Evolutionary conservation across 1,284 basidiomycete genomes (phyloP).

Genomic region (Porodaedalea pini): DNA sequence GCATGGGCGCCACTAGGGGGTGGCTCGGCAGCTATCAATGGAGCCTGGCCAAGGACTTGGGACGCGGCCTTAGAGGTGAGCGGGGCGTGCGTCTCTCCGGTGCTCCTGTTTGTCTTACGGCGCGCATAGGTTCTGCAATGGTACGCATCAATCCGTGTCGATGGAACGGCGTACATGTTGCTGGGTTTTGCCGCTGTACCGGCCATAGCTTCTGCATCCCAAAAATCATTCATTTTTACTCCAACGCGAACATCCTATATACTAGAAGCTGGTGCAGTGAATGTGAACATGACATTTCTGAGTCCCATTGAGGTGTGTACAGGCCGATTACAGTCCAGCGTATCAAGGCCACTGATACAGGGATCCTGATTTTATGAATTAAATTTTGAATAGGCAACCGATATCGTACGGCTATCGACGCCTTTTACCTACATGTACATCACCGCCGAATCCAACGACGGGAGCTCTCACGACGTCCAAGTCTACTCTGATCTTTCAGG

Average conservation of each 20-base stretch:
- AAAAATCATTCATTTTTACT: not conserved
- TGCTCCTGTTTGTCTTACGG: not conserved
- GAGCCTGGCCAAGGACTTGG: slow-evolving; percentile 26
- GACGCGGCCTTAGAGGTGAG: not conserved
- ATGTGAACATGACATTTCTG: slow-evolving; percentile 12
- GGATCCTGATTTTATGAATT: not conserved
- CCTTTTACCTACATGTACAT: slow-evolving; percentile 26
- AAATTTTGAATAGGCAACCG: not conserved
- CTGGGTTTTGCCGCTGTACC: not conserved
- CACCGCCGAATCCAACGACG: slow-evolving; percentile 34
- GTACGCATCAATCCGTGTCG: slow-evolving; percentile 38
- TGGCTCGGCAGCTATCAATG: slow-evolving; percentile 41
- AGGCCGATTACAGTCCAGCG: not conserved
- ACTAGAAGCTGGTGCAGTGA: slow-evolving; percentile 9
- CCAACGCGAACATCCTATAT: slow-evolving; percentile 13
- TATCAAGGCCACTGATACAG: too few relatives aligned
- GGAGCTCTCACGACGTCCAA: slow-evolving; percentile 32
- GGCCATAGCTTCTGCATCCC: slow-evolving; percentile 24
- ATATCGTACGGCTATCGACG: slow-evolving; percentile 8
- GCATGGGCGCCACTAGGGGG: slow-evolving; percentile 52
- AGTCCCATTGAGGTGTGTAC: slow-evolving; percentile 13
- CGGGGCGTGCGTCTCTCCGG: too few relatives aligned
- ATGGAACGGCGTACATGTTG: slow-evolving; percentile 29
- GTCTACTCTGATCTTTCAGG: slow-evolving; percentile 37
- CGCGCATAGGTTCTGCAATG: slow-evolving; percentile 31